Conservation (phyloP, 306 rosid species). For the Prunus mira region DNA sequence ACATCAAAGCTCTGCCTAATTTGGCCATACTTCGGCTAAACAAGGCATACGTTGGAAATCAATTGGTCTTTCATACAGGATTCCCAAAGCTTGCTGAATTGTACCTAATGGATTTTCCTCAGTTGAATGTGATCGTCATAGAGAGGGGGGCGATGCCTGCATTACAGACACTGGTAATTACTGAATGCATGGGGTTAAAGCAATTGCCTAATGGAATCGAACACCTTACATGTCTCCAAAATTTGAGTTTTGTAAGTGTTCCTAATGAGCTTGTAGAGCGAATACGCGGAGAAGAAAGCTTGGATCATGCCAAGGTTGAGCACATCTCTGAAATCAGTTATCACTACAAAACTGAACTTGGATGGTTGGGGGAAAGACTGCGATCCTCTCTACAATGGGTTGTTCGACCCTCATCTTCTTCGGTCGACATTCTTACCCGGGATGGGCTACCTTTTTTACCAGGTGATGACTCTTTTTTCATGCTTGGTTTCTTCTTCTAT, state of each 20-base stretch:
- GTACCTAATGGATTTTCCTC: neutral
- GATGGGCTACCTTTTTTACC: too few relatives aligned
- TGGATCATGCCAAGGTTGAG: neutral
- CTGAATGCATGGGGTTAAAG: neutral
- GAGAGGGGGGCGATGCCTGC: slow-evolving; percentile 4
- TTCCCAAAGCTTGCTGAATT: neutral
- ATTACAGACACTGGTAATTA: neutral
- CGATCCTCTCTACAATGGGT: neutral
- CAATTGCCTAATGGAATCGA: slow-evolving; percentile 10
- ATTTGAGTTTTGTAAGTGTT: neutral
- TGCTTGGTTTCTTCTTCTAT: too few relatives aligned
- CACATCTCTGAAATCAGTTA: neutral
- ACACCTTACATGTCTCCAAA: slow-evolving; percentile 3
- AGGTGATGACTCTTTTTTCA: too few relatives aligned
- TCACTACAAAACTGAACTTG: neutral
- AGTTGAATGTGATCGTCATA: slow-evolving; percentile 2
- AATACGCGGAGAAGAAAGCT: neutral
- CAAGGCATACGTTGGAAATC: neutral
- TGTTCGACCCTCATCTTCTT: too few relatives aligned
- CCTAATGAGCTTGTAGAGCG: neutral
- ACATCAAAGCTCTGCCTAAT: neutral
- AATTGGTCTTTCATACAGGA: neutral
- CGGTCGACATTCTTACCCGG: too few relatives aligned
- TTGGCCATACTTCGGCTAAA: neutral
- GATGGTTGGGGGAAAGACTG: neutral